Evolutionary conservation across 441 rosid species (phyloP), one percentile per base, ranked within the genome.

Genomic region (Pelargonium fulgidum): DNA sequence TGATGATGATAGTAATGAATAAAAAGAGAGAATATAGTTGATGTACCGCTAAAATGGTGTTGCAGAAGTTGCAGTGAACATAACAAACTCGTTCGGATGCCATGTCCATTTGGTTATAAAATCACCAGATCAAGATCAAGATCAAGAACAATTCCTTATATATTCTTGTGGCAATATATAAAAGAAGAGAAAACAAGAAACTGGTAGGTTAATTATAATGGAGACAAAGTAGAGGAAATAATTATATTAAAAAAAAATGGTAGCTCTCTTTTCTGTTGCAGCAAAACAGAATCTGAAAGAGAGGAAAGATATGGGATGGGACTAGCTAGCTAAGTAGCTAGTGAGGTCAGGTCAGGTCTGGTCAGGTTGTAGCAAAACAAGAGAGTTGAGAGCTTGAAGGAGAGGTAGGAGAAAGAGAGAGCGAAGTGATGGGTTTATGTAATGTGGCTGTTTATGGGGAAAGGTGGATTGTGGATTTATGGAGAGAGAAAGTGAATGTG

Each of bases 31-130:
- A 36, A n/a, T 3, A 70, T 52, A 48, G 65, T 81, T 22, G 64
- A 9, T 64, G 68, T 89, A 93, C 98, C 92, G 89, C 99, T 79
- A 93, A 79, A 73, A 89, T 81, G 76, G 95, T 89, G 86, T 85
- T 89, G 96, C 99, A 93, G 90, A 89, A 83, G 92, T 77, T 89
- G 97, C 99, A 93, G 83, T 89, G 91, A 66, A 91, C 96, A 84
- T 88, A 91, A 78, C 97, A 89, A 70, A 89, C 93, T 65, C 88
- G 85, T 65, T 93, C 97, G 58, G 94, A 76, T 62, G 85, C 80
- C 83, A 75, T 73, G 26, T 89, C 92, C 65, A 78, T 36, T 36
- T 36, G 41, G 36, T 29, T 29, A 29, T 29, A 29, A 29, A 29
- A 29, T 29, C 36, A 29, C 36, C 36, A 29, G 41, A 36, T 36